Evolutionary conservation across 495 filamentous ascomycete species (phyloP), one percentile per base, ranked within the genome.

Genomic region (Symbiotaphrina buchneri): DNA sequence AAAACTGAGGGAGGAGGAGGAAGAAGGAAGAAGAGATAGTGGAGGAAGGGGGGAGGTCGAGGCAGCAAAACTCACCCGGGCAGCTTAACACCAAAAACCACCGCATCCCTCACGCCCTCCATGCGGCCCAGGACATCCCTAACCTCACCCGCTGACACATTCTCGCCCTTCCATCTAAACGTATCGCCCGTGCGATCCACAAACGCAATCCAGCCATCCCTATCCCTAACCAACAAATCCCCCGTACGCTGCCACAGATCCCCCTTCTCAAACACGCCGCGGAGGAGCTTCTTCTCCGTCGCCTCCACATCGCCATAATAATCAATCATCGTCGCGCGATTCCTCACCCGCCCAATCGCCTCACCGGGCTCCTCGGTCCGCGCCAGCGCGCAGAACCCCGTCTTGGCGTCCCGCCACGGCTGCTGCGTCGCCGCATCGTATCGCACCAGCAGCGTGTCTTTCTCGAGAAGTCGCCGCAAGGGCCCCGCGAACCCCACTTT

Each of bases 401-500:
- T 46, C 17, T 20, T 34, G 4, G 41, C 38, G 31, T 44, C 32
- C 6, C 41, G 35, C 8, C 35, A 41, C 1, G 36, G 33, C 13
- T 32, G 18, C 17, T 32, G 35, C 5, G 38, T 46, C 7, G 23
- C 17, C 3, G 28, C 20, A 30, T 46, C 41, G 1, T 29, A 18
- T 16, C 32, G 32, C 4, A 46, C 16, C 13, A 46, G 27, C 6
- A 37, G 26, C 1, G 43, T 46, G 34, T 41, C 41, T 2, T 14
- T 38, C 27, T 46, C 43, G 18, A n/a, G n/a, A 21, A 27, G 35
- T 27, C 44, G 14, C 4, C 41, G 26, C 1, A 46, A 19, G 5
- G 34, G 36, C 0, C 41, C 43, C 10, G 38, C 33, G 26, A 46
- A 46, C 8, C 41, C 43, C 1, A 46, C 18, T 13, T 46, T 46